phyloP scores from a whole-genome alignment of 345 rosid species.

The Linum tenue region DNA sequence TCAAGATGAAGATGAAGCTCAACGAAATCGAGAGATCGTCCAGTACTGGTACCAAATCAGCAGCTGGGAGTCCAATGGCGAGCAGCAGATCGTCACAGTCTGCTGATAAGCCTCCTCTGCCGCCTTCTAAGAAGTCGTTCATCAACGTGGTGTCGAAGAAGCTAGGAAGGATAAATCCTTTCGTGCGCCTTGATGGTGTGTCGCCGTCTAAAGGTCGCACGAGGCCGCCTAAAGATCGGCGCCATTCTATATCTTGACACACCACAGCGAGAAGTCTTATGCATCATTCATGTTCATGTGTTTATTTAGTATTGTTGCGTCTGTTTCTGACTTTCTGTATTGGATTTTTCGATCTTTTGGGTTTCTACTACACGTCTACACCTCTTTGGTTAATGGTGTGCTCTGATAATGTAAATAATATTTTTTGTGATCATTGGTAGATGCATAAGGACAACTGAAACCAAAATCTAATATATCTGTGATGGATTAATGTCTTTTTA shows the following conservation, averaged over 20 bases:
- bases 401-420: slow-evolving; percentile 24
- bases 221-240: slow-evolving; percentile 59
- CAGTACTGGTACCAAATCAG: slow-evolving; percentile 11
- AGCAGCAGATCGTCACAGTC: background rate
- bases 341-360: no score
- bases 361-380: no score
- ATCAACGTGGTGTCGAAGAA: slow-evolving; percentile 65
- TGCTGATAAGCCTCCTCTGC: slow-evolving; percentile 70
- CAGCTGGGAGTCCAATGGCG: slow-evolving; percentile 26
- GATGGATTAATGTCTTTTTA: no score
- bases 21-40: slow-evolving; percentile 44
- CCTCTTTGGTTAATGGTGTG: slow-evolving; percentile 26
- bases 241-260: slow-evolving; percentile 84
- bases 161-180: slow-evolving; percentile 72
- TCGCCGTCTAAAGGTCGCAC: slow-evolving; percentile 41
- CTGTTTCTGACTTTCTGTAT: background rate
- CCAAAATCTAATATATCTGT: no score
- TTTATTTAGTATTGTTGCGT: no score
- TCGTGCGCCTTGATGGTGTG: slow-evolving; percentile 26
- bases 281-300: no score
- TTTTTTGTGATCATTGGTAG: background rate
- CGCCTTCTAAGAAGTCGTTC: slow-evolving; percentile 46
- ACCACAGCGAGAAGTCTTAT: no score
- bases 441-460: no score
- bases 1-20: slow-evolving; percentile 76